These are phyloP conservation scores for Trypanosoma avium DNA, from an alignment of 208 protist species.

Conservation along the genomic window DNA sequence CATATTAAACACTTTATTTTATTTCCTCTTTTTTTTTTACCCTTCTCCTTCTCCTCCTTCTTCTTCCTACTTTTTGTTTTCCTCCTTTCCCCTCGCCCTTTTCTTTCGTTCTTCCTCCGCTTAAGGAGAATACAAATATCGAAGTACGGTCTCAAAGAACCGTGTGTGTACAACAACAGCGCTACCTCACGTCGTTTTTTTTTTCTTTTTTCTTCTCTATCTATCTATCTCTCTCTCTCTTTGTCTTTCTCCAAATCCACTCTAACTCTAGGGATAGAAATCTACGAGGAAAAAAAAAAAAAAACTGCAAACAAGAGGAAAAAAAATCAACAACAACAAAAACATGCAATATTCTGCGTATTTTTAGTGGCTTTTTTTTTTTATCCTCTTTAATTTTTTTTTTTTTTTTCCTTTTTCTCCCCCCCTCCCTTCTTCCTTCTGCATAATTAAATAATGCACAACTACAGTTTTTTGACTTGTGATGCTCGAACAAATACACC, in stretches of 20 bases:
- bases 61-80: not conserved
- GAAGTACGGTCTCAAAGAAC: not conserved
- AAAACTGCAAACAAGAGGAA: no score
- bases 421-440: not conserved
- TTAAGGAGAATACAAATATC: not conserved
- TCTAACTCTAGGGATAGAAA: slow-evolving; percentile 21
- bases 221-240: not conserved
- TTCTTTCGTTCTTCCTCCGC: not conserved
- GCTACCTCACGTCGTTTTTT: not conserved
- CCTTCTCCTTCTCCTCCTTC: not conserved
- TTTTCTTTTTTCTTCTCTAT: not conserved
- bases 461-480: slow-evolving; percentile 74
- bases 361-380: not conserved
- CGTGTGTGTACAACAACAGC: not conserved
- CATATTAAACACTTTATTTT: not conserved
- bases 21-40: not conserved
- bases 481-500: slow-evolving; percentile 89
- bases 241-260: not conserved
- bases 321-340: no score
- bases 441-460: not conserved
- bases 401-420: slow-evolving; percentile 21
- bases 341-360: slow-evolving; percentile 5
- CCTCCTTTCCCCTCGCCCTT: not conserved
- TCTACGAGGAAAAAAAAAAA: slow-evolving; percentile 18
- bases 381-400: slow-evolving; percentile 21